Evolutionary conservation across 768 basidiomycete genomes (phyloP), one percentile per base, ranked within the genome.

Genomic region (Agaricus bisporus): DNA sequence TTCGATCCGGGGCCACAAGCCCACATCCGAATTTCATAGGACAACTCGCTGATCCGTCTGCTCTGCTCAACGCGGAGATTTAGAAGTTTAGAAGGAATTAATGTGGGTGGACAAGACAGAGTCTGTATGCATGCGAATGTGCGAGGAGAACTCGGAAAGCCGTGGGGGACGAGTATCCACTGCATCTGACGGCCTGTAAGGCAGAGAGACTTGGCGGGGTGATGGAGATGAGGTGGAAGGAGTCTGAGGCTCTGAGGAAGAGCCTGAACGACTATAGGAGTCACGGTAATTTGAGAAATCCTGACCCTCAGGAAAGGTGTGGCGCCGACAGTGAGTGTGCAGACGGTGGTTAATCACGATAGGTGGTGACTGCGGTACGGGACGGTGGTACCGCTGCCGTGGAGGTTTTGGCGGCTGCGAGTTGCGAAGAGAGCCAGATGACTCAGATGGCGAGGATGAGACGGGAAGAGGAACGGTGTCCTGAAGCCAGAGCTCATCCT

Each of bases 401-500:
- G 12, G 38, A n/a, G 18, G 41, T 28, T 15, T 48, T 11, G 28
- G 14, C 8, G 38, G 38, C 12, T 15, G 15, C 8, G 38, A 12
- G 15, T 39, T 14, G 38, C 7, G 38, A 39, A 56, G 57, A 45
- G 51, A 49, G 17, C 44, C 44, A n/a, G 54, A 41, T 48, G 41
- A 56, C 51, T 12, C 49, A 41, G 38, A 32, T 10, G 44, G 44
- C 32, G 55, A 60, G 46, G 41, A 58, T 55, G 48, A 48, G 41
- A 51, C 61, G 42, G 41, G 61, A 17, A 77, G 39, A 8, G 83
- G 83, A 1, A 84, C 70, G 59, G 82, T 84, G 69, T 85, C 83
- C 65, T 79, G 74, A 50, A 85, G 69, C 83, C 83, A 85, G 57
- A 70, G 69, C 59, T 85, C 78, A 56, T 82, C 79, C 60, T 72